Base-by-base conservation (phyloP, 2,329 filamentous ascomycete species). In the Talaromyces verruculosus region DNA sequence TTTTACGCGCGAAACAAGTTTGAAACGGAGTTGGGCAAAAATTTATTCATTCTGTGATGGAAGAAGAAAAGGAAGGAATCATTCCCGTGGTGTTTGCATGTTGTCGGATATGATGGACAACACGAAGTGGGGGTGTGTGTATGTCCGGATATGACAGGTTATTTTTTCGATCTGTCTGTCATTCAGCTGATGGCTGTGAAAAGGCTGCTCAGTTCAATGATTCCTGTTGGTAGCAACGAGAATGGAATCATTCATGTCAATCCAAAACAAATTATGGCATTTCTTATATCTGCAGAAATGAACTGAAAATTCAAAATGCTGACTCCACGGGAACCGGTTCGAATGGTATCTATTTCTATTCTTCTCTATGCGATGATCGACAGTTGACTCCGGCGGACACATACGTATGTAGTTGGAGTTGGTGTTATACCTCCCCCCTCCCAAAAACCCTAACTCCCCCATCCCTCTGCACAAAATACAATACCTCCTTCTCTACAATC, bases 381-480 rank as follows among this genome's bases (percentile, higher is more conserved):
- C 7, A 11, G 8, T 11, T 3, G 8, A 35, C 33, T 11, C 33
- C 33, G 33, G 8, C 33, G 8, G 33, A 35, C 33, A 35, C 33
- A 35, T 35, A 11, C 0, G 25, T 25, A 30, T 8, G 5, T 35
- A 35, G 33, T 35, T 41, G 39, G 28, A 35, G 33, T 35, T 41
- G 39, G 28, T 47, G 35, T 69, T 68, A 72, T 70, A 78, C 85
- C 74, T 89, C 87, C 5, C 94, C 93, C 74, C 93, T 86, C 74
- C 92, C 91, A 82, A 97, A 97, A 7, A 97, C 91, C 73, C 84
- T 90, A 28, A 93, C 91, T 25, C 86, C 85, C 1, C 92, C 92
- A 80, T 97, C 93, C 10, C 88, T 87, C 63, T 88, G 87, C 35
- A 97, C 87, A 73, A 91, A 88, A 80, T 96, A 97, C 75, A 97